These are phyloP conservation scores for Globisporangium paroecandrum DNA, from an alignment of 352 stramenopile genomes.

Conservation along the genomic window DNA sequence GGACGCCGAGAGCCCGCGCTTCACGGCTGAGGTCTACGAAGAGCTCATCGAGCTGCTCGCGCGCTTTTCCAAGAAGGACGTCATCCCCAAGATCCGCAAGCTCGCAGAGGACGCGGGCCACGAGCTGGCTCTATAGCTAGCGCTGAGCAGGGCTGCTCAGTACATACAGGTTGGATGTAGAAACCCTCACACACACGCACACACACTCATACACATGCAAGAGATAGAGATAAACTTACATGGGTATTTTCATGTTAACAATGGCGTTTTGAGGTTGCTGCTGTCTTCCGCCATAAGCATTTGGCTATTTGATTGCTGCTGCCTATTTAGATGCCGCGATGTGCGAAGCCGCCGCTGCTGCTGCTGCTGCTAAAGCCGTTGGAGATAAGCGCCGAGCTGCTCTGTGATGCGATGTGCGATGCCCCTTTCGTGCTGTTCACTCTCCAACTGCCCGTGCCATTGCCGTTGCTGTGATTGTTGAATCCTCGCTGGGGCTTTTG, in stretches of 20 bases:
- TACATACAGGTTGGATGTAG: background rate
- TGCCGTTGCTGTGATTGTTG: background rate
- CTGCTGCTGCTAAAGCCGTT: background rate
- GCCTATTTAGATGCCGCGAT: background rate
- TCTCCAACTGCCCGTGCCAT: background rate
- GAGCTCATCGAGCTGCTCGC: conserved; percentile 44
- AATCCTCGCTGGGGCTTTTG: conserved; percentile 16
- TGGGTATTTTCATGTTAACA: background rate
- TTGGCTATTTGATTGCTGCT: background rate
- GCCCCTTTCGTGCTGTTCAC: background rate
- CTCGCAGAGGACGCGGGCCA: conserved; percentile 29
- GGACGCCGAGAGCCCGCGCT: conserved; percentile 26
- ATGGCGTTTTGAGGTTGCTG: background rate
- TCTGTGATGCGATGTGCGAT: background rate
- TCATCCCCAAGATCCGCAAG: conserved; percentile 36
- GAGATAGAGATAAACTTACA: conserved; percentile 7
- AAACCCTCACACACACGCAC: too few relatives aligned
- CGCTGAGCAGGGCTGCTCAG: background rate
- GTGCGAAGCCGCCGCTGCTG: background rate
- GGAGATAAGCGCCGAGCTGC: background rate
- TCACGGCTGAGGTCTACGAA: conserved; percentile 55
- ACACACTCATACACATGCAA: background rate
- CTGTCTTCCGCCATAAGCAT: background rate
- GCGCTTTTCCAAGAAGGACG: conserved; percentile 44
- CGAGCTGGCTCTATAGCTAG: conserved; percentile 13